Base-by-base conservation (phyloP, 2,329 filamentous ascomycete species). In the Onygenales sp. region DNA sequence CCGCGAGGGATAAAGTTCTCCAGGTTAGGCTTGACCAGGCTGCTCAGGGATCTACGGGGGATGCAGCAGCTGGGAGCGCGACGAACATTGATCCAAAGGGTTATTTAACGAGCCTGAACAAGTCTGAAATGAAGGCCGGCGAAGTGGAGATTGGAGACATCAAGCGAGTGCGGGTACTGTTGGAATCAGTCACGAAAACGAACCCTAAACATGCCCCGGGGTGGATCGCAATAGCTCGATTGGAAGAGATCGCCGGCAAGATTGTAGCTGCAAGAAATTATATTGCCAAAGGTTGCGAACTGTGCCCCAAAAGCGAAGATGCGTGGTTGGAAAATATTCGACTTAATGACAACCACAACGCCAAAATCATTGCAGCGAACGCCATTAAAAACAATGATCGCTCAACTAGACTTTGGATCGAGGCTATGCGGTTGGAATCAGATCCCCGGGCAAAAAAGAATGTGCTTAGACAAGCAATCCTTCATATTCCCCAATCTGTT, bases 161-260 rank as follows among this genome's bases (percentile, higher is more conserved):
- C 68, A 95, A 95, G 66, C 86, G 93, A 69, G 93, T 94, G 14
- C 83, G 93, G 58, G 86, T 91, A 58, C 78, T 98, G 38, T 75
- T 98, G n/a, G 90, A 95, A 66, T 97, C 92, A 0, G 93, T 97
- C 46, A 94, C 95, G 68, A 94, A 93, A 72, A 96, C 92, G 7
- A 98, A 98, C 68, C 89, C 92, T 2, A 91, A 89, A 58, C 94
- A 97, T 65, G 90, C 88, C 0, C 88, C 93, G 8, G 93, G 90
- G 17, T 98, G 94, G 87, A 94, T 98, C 62, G 93, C 94, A 4
- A 88, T 93, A 3, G 90, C 92, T 13, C 83, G 93, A 64, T 72
- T 98, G 47, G 94, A 98, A 69, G 91, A 97, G 68, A 77, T 94
- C 57, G 93, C 93, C 2, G 92, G 92, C 44, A 95, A 94, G 71